Conservation (phyloP, 2,329 filamentous ascomycete species). For the Botrytis tulipae region DNA sequence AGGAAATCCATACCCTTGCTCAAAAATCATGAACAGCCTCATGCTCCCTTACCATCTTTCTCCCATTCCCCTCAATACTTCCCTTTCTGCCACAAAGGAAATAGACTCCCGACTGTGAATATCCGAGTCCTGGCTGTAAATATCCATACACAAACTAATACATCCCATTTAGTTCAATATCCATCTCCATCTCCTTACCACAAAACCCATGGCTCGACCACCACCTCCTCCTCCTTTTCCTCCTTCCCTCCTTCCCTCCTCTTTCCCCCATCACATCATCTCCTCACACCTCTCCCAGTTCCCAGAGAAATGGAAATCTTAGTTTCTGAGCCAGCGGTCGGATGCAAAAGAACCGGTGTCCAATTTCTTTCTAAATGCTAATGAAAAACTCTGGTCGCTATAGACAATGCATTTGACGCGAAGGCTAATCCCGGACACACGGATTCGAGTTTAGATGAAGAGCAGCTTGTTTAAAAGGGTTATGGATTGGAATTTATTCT, state of each 20-base stretch:
- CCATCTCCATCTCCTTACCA: no score
- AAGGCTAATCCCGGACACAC: neutral
- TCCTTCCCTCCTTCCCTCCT: no score
- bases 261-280: neutral
- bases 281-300: neutral
- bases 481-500: neutral
- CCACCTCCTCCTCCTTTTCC: no score
- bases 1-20: no score
- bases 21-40: neutral
- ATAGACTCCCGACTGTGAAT: neutral
- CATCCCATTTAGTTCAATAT: no score
- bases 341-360: neutral
- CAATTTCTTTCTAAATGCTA: neutral
- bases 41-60: no score
- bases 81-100: neutral
- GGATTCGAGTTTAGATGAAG: neutral
- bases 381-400: neutral
- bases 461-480: neutral
- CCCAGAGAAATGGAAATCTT: neutral
- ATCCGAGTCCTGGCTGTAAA: no score
- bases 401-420: neutral
- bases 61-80: accelerated
- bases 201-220: no score
- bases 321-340: neutral
- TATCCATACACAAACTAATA: no score